These are phyloP conservation scores for Penicillium concentricum DNA, from an alignment of 2,329 filamentous ascomycete genomes.

Conservation along the genomic window DNA sequence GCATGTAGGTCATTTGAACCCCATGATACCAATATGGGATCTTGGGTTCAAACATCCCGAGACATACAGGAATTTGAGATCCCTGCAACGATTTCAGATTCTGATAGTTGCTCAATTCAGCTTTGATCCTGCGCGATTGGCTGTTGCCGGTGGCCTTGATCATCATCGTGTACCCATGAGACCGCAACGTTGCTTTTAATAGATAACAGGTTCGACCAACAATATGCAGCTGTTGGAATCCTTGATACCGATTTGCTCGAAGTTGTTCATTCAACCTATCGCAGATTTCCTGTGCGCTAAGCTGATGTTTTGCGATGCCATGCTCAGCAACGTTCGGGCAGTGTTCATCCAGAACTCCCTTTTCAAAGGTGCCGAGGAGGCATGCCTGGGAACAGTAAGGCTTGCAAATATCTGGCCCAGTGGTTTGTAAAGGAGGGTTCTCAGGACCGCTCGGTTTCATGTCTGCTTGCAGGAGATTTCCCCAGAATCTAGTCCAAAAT, in stretches of 20 bases:
- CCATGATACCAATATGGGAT: slow-evolving; percentile 28
- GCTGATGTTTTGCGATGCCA: slow-evolving; percentile 31
- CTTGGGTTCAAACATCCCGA: slow-evolving; percentile 23
- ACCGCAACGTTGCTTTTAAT: slow-evolving; percentile 28
- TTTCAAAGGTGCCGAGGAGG: slow-evolving; percentile 20
- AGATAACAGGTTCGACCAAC: slow-evolving; percentile 28
- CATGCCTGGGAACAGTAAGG: slow-evolving; percentile 25
- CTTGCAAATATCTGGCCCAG: slow-evolving; percentile 1
- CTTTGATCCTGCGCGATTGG: slow-evolving; percentile 20
- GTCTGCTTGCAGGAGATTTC: neutral
- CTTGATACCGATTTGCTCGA: slow-evolving; percentile 13
- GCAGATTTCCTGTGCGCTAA: slow-evolving; percentile 20
- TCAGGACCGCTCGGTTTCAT: slow-evolving; percentile 1
- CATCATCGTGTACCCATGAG: slow-evolving; percentile 29
- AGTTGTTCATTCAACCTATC: slow-evolving; percentile 19
- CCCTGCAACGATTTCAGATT: slow-evolving; percentile 23
- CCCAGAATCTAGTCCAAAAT: neutral
- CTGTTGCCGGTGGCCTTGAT: slow-evolving; percentile 26
- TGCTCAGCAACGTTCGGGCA: slow-evolving; percentile 36
- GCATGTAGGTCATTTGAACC: slow-evolving; percentile 20
- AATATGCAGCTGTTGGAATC: slow-evolving; percentile 27
- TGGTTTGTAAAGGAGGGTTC: too few species aligned
- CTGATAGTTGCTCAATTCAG: slow-evolving; percentile 26
- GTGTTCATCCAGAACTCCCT: slow-evolving; percentile 20
- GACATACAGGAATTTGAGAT: slow-evolving; percentile 25